phyloP scores from a whole-genome alignment of 306 rosid genomes.

The Acacia acuminata region DNA sequence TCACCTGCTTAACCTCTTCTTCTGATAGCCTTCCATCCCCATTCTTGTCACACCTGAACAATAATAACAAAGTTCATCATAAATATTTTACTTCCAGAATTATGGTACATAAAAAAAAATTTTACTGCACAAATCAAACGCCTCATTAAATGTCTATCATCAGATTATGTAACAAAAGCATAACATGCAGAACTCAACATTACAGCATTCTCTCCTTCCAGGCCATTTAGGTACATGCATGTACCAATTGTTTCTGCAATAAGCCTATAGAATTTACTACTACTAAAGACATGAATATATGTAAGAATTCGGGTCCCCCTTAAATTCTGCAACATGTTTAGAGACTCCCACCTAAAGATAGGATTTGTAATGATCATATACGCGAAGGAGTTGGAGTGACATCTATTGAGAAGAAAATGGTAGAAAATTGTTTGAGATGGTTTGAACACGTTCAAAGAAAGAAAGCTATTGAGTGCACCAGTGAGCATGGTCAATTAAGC shows the following conservation, averaged over 20 bases:
- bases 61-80: slow-evolving; percentile 30
- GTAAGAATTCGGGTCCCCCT: neutral
- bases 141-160: neutral
- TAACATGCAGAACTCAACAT: neutral
- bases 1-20: slow-evolving; percentile 88
- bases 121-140: neutral
- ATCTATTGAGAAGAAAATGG: no score
- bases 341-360: neutral
- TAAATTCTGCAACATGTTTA: neutral
- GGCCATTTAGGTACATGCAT: neutral
- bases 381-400: no score
- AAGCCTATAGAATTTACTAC: neutral
- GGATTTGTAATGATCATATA: no score
- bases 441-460: no score
- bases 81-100: neutral
- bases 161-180: neutral
- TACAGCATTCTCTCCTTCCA: neutral
- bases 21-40: slow-evolving; percentile 93
- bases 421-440: no score
- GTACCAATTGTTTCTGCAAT: neutral
- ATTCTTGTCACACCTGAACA: slow-evolving; percentile 92
- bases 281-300: neutral
- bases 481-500: no score
- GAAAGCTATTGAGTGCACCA: no score
- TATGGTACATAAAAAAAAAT: no score